Conservation (phyloP, 192 early-diverging fungal genomes). For the Backusella psychrophila region DNA sequence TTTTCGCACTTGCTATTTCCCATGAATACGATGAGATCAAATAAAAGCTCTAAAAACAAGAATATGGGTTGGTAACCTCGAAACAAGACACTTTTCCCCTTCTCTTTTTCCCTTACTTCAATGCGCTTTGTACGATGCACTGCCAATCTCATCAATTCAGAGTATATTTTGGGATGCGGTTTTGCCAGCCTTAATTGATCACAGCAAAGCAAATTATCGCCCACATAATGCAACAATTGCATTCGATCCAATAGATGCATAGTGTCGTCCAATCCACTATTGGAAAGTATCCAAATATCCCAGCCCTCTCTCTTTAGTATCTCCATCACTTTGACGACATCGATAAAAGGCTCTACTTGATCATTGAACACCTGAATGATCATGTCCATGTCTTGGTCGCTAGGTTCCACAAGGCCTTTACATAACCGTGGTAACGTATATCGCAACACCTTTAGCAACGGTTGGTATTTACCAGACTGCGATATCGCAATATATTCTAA, state of each 20-base stretch:
- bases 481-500: neutral
- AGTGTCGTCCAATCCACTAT: conserved; percentile 7
- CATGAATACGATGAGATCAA: conserved; percentile 30
- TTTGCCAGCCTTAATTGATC: conserved; percentile 30
- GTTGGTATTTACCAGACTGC: neutral
- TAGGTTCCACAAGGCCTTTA: neutral
- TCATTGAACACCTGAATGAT: neutral
- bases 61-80: neutral
- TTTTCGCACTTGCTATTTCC: conserved; percentile 34
- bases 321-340: neutral
- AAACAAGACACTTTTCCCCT: too few species aligned
- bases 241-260: conserved; percentile 1
- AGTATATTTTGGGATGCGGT: conserved; percentile 36
- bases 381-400: neutral
- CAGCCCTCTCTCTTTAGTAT: neutral
- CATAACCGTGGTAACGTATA: neutral
- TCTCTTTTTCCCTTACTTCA: conserved; percentile 21
- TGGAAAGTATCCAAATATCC: conserved; percentile 34
- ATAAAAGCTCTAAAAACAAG: conserved; percentile 29
- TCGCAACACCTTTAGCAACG: neutral
- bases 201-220: conserved; percentile 26
- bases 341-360: neutral
- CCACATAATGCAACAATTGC: neutral
- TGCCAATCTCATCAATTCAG: conserved; percentile 23
- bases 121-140: conserved; percentile 28